Conservation (phyloP, 2,329 filamentous ascomycete genomes). For the Fusarium mundagurra region DNA sequence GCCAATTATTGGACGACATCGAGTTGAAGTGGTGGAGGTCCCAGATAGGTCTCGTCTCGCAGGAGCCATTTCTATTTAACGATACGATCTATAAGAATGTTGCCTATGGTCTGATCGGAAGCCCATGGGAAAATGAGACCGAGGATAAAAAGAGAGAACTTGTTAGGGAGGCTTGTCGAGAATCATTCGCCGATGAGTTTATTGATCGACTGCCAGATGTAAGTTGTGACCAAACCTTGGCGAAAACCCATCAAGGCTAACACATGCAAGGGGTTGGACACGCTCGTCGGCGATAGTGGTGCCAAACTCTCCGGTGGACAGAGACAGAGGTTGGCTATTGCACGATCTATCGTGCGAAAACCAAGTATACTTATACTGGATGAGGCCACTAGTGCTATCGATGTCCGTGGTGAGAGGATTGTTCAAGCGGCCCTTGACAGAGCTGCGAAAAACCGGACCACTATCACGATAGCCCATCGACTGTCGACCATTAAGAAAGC, state of each 20-base stretch:
- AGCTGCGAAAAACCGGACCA: slow-evolving; percentile 71
- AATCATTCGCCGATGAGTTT: slow-evolving; percentile 76
- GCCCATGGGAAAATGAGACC: slow-evolving; percentile 61
- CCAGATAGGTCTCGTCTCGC: slow-evolving; percentile 73
- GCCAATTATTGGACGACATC: slow-evolving; percentile 63
- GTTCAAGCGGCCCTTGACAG: slow-evolving; percentile 73
- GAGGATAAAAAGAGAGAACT: slow-evolving; percentile 66
- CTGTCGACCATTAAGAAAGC: slow-evolving; percentile 81
- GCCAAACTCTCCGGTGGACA: slow-evolving; percentile 86
- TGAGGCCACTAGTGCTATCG: slow-evolving; percentile 77
- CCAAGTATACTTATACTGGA: slow-evolving; percentile 79
- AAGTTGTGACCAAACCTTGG: slow-evolving; percentile 21
- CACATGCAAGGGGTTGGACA: slow-evolving; percentile 69
- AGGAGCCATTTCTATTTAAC: slow-evolving; percentile 76
- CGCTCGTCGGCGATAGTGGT: slow-evolving; percentile 79
- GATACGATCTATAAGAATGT: slow-evolving; percentile 72
- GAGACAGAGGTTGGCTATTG: slow-evolving; percentile 83
- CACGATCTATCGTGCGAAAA: slow-evolving; percentile 76
- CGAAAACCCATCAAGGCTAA: slow-evolving; percentile 11
- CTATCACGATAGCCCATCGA: slow-evolving; percentile 78
- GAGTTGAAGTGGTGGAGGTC: slow-evolving; percentile 72
- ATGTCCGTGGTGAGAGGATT: slow-evolving; percentile 63
- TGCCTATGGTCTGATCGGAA: slow-evolving; percentile 64
- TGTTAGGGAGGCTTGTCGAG: slow-evolving; percentile 71
- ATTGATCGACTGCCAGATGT: slow-evolving; percentile 70